These are phyloP conservation scores for Penicillium atrosanguineum DNA, from an alignment of 495 filamentous ascomycete genomes.

Conservation along the genomic window DNA sequence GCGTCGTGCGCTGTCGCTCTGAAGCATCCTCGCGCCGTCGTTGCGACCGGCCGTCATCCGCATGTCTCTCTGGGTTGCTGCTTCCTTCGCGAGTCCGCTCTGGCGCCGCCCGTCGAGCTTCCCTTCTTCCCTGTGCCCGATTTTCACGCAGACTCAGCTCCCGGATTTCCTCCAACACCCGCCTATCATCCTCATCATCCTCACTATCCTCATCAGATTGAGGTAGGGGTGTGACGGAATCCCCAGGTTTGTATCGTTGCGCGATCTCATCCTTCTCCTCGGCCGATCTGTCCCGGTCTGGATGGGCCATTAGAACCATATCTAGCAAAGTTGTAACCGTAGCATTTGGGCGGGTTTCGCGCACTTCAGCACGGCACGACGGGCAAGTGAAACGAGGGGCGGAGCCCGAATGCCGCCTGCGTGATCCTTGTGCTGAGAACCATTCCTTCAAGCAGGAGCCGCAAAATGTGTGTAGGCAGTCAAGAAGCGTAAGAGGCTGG, in stretches of 20 bases:
- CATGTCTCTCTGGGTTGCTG: slow-evolving; percentile 28
- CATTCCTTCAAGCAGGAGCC: slow-evolving; percentile 92
- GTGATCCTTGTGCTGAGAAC: slow-evolving; percentile 66
- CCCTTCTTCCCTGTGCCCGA: slow-evolving; percentile 31
- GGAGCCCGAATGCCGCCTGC: slow-evolving; percentile 42
- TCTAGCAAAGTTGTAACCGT: slow-evolving; percentile 80
- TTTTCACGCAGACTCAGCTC: slow-evolving; percentile 69
- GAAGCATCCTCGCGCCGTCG: slow-evolving; percentile 48
- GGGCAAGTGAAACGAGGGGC: slow-evolving; percentile 76
- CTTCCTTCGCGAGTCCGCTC: slow-evolving; percentile 14
- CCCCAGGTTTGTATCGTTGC: slow-evolving; percentile 70
- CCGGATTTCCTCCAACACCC: slow-evolving; percentile 67
- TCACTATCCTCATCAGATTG: slow-evolving; percentile 18
- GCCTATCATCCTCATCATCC: slow-evolving; percentile 58
- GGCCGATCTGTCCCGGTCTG: slow-evolving; percentile 60
- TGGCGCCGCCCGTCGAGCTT: slow-evolving; percentile 27
- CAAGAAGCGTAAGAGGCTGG: slow-evolving; percentile 91
- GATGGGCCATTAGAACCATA: slow-evolving; percentile 69
- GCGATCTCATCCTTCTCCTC: slow-evolving; percentile 71
- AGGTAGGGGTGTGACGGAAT: slow-evolving; percentile 54
- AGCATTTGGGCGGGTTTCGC: slow-evolving; percentile 80
- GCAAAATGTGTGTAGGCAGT: slow-evolving; percentile 97
- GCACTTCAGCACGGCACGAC: slow-evolving; percentile 81
- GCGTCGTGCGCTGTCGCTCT: slow-evolving; percentile 22
- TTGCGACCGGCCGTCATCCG: slow-evolving; percentile 36